Base-by-base conservation (phyloP, 495 filamentous ascomycete genomes). In the Terfezia boudieri region DNA sequence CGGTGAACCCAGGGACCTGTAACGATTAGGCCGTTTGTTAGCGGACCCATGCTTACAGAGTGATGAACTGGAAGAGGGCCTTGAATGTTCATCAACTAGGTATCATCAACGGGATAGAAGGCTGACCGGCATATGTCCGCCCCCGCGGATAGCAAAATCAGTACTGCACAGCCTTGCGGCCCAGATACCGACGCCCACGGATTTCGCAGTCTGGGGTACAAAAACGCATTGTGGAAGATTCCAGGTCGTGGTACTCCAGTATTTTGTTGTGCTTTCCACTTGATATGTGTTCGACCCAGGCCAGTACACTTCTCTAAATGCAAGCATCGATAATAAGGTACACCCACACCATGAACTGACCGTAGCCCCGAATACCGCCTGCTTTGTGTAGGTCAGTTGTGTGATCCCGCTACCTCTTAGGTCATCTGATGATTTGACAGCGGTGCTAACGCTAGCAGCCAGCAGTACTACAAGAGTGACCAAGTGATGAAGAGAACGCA, bases 101-200 rank as follows among this genome's bases (percentile, higher is more conserved):
- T n/a, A n/a, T n/a, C 26, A 7, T 32, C 4, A 32, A 32, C 4
- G 26, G 26, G 26, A 32, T 1, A 32, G 26, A 32, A 4, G 26
- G 7, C 26, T 32, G 53, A 69, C 71, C n/a, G 69, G 67, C 8
- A 65, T 68, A 58, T 78, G 76, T 0, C 77, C 76, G 12, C 75
- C 76, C 50, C 67, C 65, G 26, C 71, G 70, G 37, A 79, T 69
- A 9, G 70, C 69, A 57, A 79, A 78, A 7, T 66, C 54, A 32
- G 71, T 68, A 35, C 70, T 0, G 41, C 56, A 2, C 62, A 63
- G 9, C 55, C 56, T 36, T 67, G 61, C 56, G 68, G 57, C 8
- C 41, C 14, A 46, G 41, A 46, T 14, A 20, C 41, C 41, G 1
- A 0, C 2, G 4, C 14, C 41, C 41, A 46, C 8, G 8, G 12